Evolutionary conservation across 2,329 filamentous ascomycete species (phyloP), one percentile per base, ranked within the genome.

Genomic region (Aspergillus ochraceus): DNA sequence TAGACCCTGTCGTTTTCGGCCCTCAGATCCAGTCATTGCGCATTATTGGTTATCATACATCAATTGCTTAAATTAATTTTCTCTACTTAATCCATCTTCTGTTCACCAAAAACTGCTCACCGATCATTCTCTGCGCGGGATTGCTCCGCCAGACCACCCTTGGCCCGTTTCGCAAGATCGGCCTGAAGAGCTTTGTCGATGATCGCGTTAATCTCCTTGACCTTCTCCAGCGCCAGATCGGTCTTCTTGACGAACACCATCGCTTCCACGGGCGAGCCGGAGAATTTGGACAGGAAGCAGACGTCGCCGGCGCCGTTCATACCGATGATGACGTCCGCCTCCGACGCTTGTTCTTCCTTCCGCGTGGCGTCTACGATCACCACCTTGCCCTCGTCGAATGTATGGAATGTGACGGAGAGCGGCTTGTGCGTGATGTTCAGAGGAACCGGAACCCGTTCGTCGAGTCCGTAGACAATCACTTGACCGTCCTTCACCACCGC

Each of bases 381-480:
- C 36, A 74, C 70, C 26, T 74, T 76, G 19, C 79, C 79, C 32
- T 76, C 77, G 42, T 82, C 77, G 65, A 90, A 97, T 72, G 92
- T 94, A 69, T 88, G 91, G 76, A 96, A 96, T 0, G 92, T 96
- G 50, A 97, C 84, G 72, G 93, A 96, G 57, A 97, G 89, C 1
- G 95, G 95, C 67, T 91, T 90, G 77, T 98, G 95, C 65, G 97
- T 85, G 81, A 97, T 91, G 68, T 91, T 92, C 62, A 99, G 82
- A 51, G 92, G 88, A 50, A 97, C 91, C 0, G 94, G 94, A 64
- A 97, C 93, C 64, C 95, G 85, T 80, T 99, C 94, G 12, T 90
- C 87, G 3, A 90, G 77, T 2, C 89, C 90, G 78, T 94, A 96
- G 49, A 98, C 86, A 1, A 90, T 96, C 64, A 97, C 85, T 30